Evolutionary conservation across 2,329 filamentous ascomycete species (phyloP), one percentile per base, ranked within the genome.

Genomic region (Gaeumannomyces sp.): DNA sequence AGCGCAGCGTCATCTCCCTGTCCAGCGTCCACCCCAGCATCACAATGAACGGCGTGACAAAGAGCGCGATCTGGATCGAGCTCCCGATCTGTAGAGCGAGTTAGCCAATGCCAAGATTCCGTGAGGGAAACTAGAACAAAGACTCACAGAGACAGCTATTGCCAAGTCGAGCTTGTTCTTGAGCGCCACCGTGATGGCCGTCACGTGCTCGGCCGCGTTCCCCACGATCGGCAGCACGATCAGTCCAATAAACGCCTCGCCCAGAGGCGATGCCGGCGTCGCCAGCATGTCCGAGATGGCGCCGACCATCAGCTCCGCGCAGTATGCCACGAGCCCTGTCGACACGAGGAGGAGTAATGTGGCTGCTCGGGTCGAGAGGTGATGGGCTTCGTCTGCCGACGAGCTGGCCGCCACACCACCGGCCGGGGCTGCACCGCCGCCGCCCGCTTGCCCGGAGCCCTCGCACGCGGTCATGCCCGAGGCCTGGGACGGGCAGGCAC

Each of bases 161-260:
- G 89, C 88, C 50, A 91, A 77, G 73, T 91, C 88, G 86, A 91
- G 90, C 78, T 91, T 90, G 76, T 91, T 90, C 77, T 89, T 89
- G 75, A 86, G 83, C 0, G 88, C 89, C 10, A 90, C 88, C 7
- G 85, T 87, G 28, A 91, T 83, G 4, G 89, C 87, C 3, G 89
- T 91, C 16, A 90, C 86, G 73, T 91, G 88, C 75, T 91, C 89
- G 0, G 88, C 88, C 0, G 89, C 88, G 69, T 91, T 91, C 64
- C 89, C 89, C 19, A 91, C 88, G 65, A 91, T 89, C 11, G 89
- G 89, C 2, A 91, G 79, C 66, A 91, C 85, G 69, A 91, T 90
- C 19, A 91, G 80, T 68, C 89, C 89, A 64, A 91, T 88, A 67
- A 91, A 91, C 7, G 84, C 83, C 72, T 90, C 86, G 65, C 84